Base-by-base conservation (phyloP, 345 rosid genomes). In the Brassica carinata region DNA sequence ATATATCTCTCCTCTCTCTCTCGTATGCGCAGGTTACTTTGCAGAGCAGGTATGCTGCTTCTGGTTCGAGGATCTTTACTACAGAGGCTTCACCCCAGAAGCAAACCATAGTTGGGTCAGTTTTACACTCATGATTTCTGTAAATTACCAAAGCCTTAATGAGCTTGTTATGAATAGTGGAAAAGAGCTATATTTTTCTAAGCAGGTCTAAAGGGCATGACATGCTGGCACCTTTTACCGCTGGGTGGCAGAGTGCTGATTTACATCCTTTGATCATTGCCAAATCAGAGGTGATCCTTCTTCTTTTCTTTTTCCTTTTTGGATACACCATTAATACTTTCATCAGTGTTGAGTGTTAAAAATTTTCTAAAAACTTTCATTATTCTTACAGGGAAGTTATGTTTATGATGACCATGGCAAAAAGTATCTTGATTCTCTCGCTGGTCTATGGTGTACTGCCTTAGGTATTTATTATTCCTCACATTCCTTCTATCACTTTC, bases 171-270 rank as follows among this genome's bases (percentile, higher is more conserved):
- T 70, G 69, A 73, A 64, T 65, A 29, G 23, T 73, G 27, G 5
- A 7, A 26, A 3, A 61, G 69, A 7, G 8, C 19, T 34, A 51
- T 55, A 66, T 1, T 26, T 8, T 58, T 17, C 72, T 59, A 57
- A 74, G 71, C 89, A 96, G 99, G 82, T 90, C 78, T 81, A 94
- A 94, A 74, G 97, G 98, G 71, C 98, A 92, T 85, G 97, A 88
- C 83, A 96, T 96, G 98, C 87, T 96, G 82, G 99, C 97, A 59
- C 98, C 99, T 84, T 96, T 96, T 75, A 94, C 98, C 5, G 98
- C 98, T 67, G 99, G 98, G 30, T 90, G 98, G 99, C 99, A 94
- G 75, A 83, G 85, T 80, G 69, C 86, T 63, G 97, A 94, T 85
- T 2, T 88, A 66, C 63, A 96, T 84, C 99, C 99, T 5, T 86